Base-by-base conservation (phyloP, 805 yeast species). In the Pichia exigua region DNA sequence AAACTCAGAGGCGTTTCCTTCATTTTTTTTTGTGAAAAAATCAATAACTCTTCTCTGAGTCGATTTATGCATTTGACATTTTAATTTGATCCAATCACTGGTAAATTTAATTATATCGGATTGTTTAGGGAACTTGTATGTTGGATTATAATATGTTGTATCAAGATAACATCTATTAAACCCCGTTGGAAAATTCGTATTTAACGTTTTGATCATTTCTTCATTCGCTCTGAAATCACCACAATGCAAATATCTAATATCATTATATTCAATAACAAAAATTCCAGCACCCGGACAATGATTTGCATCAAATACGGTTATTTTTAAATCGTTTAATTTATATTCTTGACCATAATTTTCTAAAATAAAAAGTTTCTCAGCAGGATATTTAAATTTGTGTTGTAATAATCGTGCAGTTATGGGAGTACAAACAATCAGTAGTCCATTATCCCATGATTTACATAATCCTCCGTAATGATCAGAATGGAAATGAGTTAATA, bases 241-340 rank as follows among this genome's bases (percentile, higher is more conserved):
- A 48, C 97, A 90, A 65, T 94, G 99, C 32, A 94, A 67, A 4
- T 75, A 72, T 42, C 67, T 67, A 18, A 65, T 62, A 0, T 65
- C 45, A 0, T 69, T 64, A 4, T 75, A 67, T 59, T 83, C 84
- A 59, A 88, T 85, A 13, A 90, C 66, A 54, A 91, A 86, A 0
- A 94, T 77, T 0, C 81, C 88, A 3, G 97, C 88, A 2, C 99
- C 99, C 1, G 99, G 99, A 66, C 99, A 94, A 67, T 94, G 99
- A 59, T 94, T 92, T 0, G 98, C 99, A 58, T 87, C 90, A 7
- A 85, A 67, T 13, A 83, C 71, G 0, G 82, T 77, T 0, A 89
- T 90, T 38, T 72, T 73, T 0, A 77, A 70, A 20, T 67, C 68
- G 1, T 66, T 66, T 7, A 77, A 62, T 38, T 68, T 65, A 46